Base-by-base conservation (phyloP, 2,329 filamentous ascomycete genomes). In the Phoma sp. region DNA sequence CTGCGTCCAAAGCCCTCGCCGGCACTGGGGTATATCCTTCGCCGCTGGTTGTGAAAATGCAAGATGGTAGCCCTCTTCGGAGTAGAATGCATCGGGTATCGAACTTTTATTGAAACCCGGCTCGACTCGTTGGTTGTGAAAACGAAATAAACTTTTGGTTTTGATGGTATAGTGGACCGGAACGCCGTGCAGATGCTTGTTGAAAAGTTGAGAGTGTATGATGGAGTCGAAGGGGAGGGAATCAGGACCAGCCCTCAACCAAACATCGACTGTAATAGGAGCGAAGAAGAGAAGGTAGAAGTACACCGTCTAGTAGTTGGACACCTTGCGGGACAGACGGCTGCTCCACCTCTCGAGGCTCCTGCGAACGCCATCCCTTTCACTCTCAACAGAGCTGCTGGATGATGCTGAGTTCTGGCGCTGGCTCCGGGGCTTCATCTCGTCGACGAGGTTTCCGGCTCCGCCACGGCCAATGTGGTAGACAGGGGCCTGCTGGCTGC, bases 381-480 rank as follows among this genome's bases (percentile, higher is more conserved):
- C 51, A 59, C 68, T 66, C 43, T 70, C 59, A 25, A 67, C 62
- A 22, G 66, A 69, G 29, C 67, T 40, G 48, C 49, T 62, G 0
- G 68, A 71, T 35, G 63, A 65, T 14, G 71, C 55, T 2, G 68
- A 71, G 65, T 70, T 68, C 40, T 65, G 61, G 54, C 73, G 66
- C 40, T 59, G 56, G 35, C 50, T 51, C 29, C 65, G 58, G 47
- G 47, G 66, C 59, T 73, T 66, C 65, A 69, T 68, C 62, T 78
- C 76, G 40, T 77, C 69, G 57, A 80, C 69, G 37, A 72, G 60
- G 71, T 88, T 88, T 45, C 83, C 85, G 10, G 81, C 82, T 36
- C 85, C 85, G 18, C 85, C 85, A 39, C 85, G 79, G 38, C 85
- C 85, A 59, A 87, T 82, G 69, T 86, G 83, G 78, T 86, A 87